These are phyloP conservation scores for Cicer cuneatum DNA, from an alignment of 306 rosid genomes.

Conservation along the genomic window DNA sequence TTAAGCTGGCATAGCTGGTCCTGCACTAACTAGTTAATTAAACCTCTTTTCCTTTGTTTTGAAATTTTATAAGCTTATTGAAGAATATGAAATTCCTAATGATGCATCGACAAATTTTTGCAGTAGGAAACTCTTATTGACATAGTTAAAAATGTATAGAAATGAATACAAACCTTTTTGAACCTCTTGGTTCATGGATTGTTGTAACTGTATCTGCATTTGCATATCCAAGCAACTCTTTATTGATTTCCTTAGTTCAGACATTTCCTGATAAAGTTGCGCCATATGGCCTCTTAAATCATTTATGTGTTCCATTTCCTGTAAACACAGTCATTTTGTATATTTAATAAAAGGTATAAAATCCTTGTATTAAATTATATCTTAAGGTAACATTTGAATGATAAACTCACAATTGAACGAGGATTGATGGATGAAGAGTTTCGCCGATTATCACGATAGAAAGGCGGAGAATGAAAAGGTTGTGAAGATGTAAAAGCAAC, in stretches of 20 bases:
- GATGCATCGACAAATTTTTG: neutral
- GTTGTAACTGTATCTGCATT: slow-evolving; percentile 60
- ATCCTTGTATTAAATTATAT: slow-evolving; percentile 2
- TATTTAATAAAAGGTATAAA: neutral
- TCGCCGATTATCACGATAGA: slow-evolving; percentile 35
- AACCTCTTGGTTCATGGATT: slow-evolving; percentile 60
- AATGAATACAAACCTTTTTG: slow-evolving; percentile 59
- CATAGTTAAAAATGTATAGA: neutral
- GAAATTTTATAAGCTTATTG: slow-evolving; percentile 10
- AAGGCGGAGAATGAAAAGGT: slow-evolving; percentile 52
- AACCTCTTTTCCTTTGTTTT: slow-evolving; percentile 6
- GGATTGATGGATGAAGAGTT: slow-evolving; percentile 51
- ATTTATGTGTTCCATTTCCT: slow-evolving; percentile 83
- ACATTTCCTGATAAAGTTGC: slow-evolving; percentile 74
- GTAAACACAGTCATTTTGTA: neutral
- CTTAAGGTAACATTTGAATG: slow-evolving; percentile 24
- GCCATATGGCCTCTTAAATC: slow-evolving; percentile 80
- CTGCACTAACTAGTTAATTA: neutral
- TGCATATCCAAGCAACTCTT: slow-evolving; percentile 84
- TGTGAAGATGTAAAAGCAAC: slow-evolving; percentile 58
- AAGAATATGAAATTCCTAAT: slow-evolving; percentile 20
- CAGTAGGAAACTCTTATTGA: neutral
- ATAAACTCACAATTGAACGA: slow-evolving; percentile 59
- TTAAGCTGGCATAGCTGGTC: too few relatives aligned
- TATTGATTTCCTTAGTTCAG: slow-evolving; percentile 74